phyloP scores from a whole-genome alignment of 805 yeast genomes.

The Zygoascus tannicola region DNA sequence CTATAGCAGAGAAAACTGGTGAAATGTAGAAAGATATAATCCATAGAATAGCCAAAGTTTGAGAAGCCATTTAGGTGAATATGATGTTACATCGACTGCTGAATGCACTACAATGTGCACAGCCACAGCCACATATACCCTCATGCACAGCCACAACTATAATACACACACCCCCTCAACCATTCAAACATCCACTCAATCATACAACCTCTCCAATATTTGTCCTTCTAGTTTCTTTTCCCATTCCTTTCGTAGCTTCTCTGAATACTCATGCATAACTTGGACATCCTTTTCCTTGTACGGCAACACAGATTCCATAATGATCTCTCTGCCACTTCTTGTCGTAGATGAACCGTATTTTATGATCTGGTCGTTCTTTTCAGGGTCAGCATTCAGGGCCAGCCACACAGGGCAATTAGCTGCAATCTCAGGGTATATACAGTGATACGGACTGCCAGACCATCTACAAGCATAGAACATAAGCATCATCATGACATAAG shows the following conservation, averaged over 20 bases:
- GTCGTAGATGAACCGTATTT: slow-evolving; percentile 69
- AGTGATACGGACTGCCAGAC: slow-evolving; percentile 82
- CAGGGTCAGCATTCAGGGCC: slow-evolving; percentile 45
- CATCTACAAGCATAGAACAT: slow-evolving; percentile 76
- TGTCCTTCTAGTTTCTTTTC: slow-evolving; percentile 65
- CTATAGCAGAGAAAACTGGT: no score
- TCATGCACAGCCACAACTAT: no score
- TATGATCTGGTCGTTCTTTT: slow-evolving; percentile 37
- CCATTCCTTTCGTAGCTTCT: slow-evolving; percentile 55
- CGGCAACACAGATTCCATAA: slow-evolving; percentile 34
- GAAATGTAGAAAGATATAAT: no score
- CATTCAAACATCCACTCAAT: no score
- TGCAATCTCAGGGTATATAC: slow-evolving; percentile 78
- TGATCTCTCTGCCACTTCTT: slow-evolving; percentile 54
- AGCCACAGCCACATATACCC: no score
- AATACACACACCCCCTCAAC: no score
- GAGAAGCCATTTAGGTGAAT: no score
- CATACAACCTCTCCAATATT: slow-evolving; percentile 39
- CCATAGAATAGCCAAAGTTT: no score
- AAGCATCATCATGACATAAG: slow-evolving; percentile 77
- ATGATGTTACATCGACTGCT: no score
- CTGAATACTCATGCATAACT: slow-evolving; percentile 58
- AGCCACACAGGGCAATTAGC: slow-evolving; percentile 80
- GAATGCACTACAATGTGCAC: no score
- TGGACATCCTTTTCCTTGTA: slow-evolving; percentile 40